phyloP scores from a whole-genome alignment of 2,329 filamentous ascomycete species.

The Aspergillus sp. region DNA sequence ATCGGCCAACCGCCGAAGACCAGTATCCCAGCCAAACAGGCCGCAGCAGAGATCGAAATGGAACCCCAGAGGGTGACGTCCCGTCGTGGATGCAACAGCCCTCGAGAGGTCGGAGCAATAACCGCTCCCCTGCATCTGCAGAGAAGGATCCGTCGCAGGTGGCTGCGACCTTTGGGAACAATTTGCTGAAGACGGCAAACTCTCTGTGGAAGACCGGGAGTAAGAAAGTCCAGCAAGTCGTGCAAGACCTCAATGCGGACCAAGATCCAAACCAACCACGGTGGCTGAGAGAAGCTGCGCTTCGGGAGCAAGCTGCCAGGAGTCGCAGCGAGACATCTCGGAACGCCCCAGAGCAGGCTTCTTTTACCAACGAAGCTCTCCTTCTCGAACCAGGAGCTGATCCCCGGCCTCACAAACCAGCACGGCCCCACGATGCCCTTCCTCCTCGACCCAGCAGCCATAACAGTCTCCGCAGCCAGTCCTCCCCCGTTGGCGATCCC shows the following conservation, averaged over 20 bases:
- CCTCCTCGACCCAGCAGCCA: conserved; percentile 18
- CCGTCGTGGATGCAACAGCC: conserved; percentile 64
- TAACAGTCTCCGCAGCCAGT: conserved; percentile 20
- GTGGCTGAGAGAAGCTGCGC: conserved; percentile 80
- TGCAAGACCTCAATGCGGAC: conserved; percentile 77
- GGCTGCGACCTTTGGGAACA: conserved; percentile 78
- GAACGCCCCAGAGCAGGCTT: conserved; percentile 17
- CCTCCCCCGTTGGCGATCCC: conserved; percentile 21
- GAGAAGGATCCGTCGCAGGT: conserved; percentile 76
- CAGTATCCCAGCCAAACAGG: conserved; percentile 17
- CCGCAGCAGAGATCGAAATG: conserved; percentile 21
- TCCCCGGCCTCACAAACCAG: conserved; percentile 24
- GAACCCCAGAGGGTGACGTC: conserved; percentile 30
- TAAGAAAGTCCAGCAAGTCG: conserved; percentile 88
- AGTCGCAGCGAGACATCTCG: conserved; percentile 19
- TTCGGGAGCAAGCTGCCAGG: conserved; percentile 24
- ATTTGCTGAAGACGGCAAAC: conserved; percentile 87
- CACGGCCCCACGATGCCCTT: conserved; percentile 20
- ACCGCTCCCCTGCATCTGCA: conserved; percentile 40
- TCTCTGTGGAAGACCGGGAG: conserved; percentile 92
- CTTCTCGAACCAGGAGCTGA: conserved; percentile 32
- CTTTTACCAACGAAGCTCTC: conserved; percentile 59
- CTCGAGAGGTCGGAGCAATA: conserved; percentile 25
- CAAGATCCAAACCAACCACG: conserved; percentile 78
- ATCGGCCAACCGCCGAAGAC: conserved; percentile 20